Evolutionary conservation across 176 grass and related monocot species (phyloP).

Genomic region (Pharus latifolius): DNA sequence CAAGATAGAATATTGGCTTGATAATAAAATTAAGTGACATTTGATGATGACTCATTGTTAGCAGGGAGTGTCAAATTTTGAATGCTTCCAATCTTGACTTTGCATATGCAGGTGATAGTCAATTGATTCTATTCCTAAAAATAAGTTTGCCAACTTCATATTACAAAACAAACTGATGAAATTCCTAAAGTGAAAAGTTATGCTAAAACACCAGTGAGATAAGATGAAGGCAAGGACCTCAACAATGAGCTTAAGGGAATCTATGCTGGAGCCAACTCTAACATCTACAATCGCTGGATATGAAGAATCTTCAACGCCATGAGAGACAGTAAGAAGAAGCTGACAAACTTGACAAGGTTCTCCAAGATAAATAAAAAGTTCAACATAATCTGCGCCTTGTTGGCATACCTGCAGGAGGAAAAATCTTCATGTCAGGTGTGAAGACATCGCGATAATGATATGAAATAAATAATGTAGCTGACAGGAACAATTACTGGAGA

Average conservation of each 20-base stretch:
- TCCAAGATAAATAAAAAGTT: constrained; percentile 92
- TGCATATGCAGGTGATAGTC: neutral
- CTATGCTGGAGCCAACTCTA: constrained; percentile 82
- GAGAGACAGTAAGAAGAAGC: constrained; percentile 87
- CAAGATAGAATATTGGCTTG: constrained; percentile 15
- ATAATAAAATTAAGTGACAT: constrained; percentile 7
- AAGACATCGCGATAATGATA: neutral
- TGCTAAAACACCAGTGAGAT: constrained; percentile 6
- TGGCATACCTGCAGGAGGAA: constrained; percentile 75
- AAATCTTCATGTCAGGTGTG: neutral
- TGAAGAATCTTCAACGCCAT: constrained; percentile 72
- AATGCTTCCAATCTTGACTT: neutral
- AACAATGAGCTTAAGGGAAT: constrained; percentile 84
- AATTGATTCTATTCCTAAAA: constrained; percentile 1
- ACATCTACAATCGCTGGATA: constrained; percentile 82
- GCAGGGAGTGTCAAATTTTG: neutral
- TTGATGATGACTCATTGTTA: neutral
- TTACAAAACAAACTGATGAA: constrained; percentile 6
- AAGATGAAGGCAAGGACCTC: constrained; percentile 58
- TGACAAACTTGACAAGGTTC: constrained; percentile 86
- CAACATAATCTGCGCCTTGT: constrained; percentile 84
- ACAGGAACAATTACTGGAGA: neutral
- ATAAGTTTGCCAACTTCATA: neutral
- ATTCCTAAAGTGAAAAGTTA: neutral
- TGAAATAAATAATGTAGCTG: constrained; percentile 1